Conservation (phyloP, 768 basidiomycete species). For the Amanita pallidorosea region DNA sequence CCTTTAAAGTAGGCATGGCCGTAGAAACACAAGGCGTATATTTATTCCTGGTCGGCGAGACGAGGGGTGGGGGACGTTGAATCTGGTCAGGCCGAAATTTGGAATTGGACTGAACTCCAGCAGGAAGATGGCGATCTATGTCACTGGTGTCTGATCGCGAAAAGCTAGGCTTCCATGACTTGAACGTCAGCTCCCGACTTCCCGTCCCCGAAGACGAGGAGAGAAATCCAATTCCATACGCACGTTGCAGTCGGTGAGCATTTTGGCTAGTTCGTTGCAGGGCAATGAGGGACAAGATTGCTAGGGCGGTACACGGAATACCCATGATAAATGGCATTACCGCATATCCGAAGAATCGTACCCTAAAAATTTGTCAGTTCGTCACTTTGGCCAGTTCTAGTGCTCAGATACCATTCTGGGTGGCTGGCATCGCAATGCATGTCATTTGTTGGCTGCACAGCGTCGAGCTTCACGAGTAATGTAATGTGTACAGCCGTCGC, state of each 20-base stretch:
- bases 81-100: not conserved
- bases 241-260: slow-evolving; percentile 24
- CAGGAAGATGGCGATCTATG: not conserved
- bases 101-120: not conserved
- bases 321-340: slow-evolving; percentile 41
- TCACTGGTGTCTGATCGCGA: not conserved
- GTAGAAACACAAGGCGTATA: not conserved
- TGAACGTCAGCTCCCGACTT: slow-evolving; percentile 1
- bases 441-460: slow-evolving; percentile 36
- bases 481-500: slow-evolving; percentile 31
- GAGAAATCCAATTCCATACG: slow-evolving; percentile 10
- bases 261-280: slow-evolving; percentile 25
- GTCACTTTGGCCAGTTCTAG: not conserved
- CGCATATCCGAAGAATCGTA: slow-evolving; percentile 53
- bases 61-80: not conserved
- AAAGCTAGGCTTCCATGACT: no score
- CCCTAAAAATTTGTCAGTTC: slow-evolving; percentile 25
- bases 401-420: slow-evolving; percentile 38
- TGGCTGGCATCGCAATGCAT: slow-evolving; percentile 50
- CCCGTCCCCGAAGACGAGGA: slow-evolving; percentile 2
- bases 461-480: slow-evolving; percentile 30
- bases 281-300: slow-evolving; percentile 28
- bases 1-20: not conserved
- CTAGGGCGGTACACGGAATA: slow-evolving; percentile 42
- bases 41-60: not conserved